Evolutionary conservation across 228 moss, liverwort and hornwort species (phyloP).

Genomic region (Sphagnum fallax): DNA sequence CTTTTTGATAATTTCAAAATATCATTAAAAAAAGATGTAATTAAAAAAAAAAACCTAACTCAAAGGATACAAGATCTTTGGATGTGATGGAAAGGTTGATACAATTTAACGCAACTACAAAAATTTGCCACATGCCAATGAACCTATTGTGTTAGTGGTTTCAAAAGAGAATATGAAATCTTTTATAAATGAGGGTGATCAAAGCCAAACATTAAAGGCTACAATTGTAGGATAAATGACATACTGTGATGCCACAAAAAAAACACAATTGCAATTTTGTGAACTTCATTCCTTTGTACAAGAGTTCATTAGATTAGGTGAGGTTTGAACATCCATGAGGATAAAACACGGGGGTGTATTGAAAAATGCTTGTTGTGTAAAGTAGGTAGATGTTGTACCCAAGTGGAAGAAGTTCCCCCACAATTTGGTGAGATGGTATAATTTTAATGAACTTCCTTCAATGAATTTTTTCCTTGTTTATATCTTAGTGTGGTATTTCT

Average conservation of each 20-base stretch:
- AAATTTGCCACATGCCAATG: too few relatives aligned
- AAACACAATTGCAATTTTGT: conserved; percentile 3
- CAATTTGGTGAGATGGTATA: conserved; percentile 54
- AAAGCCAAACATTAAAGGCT: conserved; percentile 7
- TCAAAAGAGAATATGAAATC: not conserved
- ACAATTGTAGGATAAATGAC: conserved; percentile 6
- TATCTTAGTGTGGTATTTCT: not conserved
- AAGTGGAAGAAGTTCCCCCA: conserved; percentile 56
- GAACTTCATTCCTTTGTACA: conserved; percentile 7
- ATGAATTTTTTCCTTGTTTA: not conserved
- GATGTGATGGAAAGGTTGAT: not conserved
- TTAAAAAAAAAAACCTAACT: not conserved
- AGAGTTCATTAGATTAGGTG: not conserved
- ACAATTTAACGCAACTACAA: not conserved
- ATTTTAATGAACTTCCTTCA: not conserved
- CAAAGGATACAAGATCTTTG: conserved; percentile 1
- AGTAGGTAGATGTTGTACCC: conserved; percentile 49
- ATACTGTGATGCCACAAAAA: conserved; percentile 5
- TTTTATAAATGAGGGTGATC: conserved; percentile 2
- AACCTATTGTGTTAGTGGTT: too few relatives aligned
- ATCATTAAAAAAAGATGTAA: not conserved
- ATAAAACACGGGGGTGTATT: not conserved
- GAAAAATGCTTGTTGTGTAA: conserved; percentile 72
- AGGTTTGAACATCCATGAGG: not conserved
- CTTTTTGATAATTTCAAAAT: not conserved